Percentiles rank a stretch among this genome's conserved stretches.
These are phyloP conservation scores for Scheffersomyces ergatensis DNA, from an alignment of 805 yeast genomes.

Conservation along the genomic window DNA sequence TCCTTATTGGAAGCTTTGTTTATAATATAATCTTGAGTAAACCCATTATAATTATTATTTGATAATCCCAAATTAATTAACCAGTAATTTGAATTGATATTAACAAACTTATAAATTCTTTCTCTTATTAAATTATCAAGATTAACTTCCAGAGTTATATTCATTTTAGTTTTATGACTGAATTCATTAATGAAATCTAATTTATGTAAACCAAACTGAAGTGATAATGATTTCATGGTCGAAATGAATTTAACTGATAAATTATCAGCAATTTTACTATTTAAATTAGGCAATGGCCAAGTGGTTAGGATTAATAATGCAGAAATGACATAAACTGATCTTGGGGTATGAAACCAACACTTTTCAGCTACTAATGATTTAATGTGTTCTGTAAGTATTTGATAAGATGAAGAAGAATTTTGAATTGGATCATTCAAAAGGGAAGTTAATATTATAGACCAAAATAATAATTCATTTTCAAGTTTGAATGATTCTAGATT, in stretches of 20 bases:
- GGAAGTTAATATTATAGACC: slow-evolving; percentile 39
- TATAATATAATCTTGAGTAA: slow-evolving; percentile 36
- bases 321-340: slow-evolving; percentile 37
- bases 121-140: slow-evolving; percentile 35
- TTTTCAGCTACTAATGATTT: slow-evolving; percentile 36
- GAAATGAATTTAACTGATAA: slow-evolving; percentile 35
- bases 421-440: slow-evolving; percentile 18
- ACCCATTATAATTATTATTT: slow-evolving; percentile 25
- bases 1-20: slow-evolving; percentile 29
- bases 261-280: slow-evolving; percentile 25
- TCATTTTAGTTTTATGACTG: slow-evolving; percentile 30
- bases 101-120: slow-evolving; percentile 40
- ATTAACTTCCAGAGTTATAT: slow-evolving; percentile 23
- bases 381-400: slow-evolving; percentile 26
- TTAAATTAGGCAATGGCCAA: slow-evolving; percentile 39
- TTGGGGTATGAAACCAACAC: slow-evolving; percentile 46
- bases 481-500: slow-evolving; percentile 11
- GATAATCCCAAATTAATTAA: slow-evolving; percentile 37
- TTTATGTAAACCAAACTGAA: slow-evolving; percentile 43
- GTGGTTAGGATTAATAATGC: slow-evolving; percentile 41
- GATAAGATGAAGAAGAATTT: slow-evolving; percentile 11
- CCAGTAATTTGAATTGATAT: slow-evolving; percentile 44
- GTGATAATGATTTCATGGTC: slow-evolving; percentile 35
- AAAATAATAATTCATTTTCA: slow-evolving; percentile 37
- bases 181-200: slow-evolving; percentile 40